A percentile compares a stretch with the other conserved stretches of the same genome.
Conservation (phyloP, 176 grass and related monocot genomes). For the Oryza nivara region DNA sequence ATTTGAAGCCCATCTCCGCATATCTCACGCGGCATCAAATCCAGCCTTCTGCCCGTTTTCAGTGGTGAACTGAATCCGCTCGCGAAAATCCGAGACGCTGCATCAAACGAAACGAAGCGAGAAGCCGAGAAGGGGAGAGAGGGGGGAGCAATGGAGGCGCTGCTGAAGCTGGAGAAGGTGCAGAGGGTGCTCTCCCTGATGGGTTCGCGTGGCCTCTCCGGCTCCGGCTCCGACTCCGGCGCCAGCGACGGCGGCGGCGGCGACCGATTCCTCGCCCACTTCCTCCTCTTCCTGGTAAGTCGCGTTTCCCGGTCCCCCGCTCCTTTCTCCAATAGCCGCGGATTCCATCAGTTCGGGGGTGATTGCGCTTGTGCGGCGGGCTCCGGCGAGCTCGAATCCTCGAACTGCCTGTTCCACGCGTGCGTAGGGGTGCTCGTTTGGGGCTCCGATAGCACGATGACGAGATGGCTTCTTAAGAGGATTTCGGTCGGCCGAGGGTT, state of each 20-base stretch:
- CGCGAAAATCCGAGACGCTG: neutral
- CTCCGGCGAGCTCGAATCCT: neutral
- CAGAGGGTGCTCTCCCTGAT: slow-evolving; percentile 75
- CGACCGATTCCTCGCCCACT: slow-evolving; percentile 75
- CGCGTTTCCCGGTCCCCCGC: neutral
- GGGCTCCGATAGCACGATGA: neutral
- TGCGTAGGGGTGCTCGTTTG: neutral
- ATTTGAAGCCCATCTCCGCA: neutral
- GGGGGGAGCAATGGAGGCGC: slow-evolving; percentile 60
- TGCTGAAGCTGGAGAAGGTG: slow-evolving; percentile 67
- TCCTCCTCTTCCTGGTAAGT: slow-evolving; percentile 74
- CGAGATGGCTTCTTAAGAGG: neutral
- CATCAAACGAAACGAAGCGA: neutral
- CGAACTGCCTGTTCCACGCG: neutral
- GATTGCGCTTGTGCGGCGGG: neutral
- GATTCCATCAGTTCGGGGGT: neutral
- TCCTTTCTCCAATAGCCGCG: neutral
- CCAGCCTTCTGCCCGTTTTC: no score
- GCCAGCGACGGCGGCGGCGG: slow-evolving; percentile 1
- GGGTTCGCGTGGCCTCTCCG: slow-evolving; percentile 47
- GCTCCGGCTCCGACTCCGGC: neutral
- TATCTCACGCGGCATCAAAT: no score
- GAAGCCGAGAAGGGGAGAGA: slow-evolving; percentile 1
- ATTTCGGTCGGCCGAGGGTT: slow-evolving; percentile 6
- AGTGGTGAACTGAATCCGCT: no score